Percentiles rank a stretch among this genome's conserved stretches.
phyloP scores from a whole-genome alignment of 345 rosid genomes.

The Anastatica hierochuntica region DNA sequence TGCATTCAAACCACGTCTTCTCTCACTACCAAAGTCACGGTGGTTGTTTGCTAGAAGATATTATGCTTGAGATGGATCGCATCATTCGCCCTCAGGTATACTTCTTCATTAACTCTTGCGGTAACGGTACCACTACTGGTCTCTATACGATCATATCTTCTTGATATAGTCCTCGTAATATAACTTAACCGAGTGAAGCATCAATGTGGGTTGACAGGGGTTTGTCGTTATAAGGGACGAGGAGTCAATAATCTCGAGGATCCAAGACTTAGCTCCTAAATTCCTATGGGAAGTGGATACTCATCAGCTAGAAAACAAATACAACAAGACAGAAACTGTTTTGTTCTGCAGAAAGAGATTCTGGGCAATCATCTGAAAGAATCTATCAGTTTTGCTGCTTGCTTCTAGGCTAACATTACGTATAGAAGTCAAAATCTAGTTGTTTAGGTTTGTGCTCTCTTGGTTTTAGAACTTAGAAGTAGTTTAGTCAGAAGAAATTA shows the following conservation, averaged over 20 bases:
- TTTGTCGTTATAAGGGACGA: constrained; percentile 71
- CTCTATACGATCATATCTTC: background rate
- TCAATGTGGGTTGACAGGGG: constrained; percentile 44
- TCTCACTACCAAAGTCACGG: constrained; percentile 44
- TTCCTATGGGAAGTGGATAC: constrained; percentile 73
- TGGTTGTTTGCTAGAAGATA: constrained; percentile 69
- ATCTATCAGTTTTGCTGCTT: background rate
- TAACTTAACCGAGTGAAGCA: background rate
- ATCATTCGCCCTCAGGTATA: constrained; percentile 76
- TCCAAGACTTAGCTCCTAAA: constrained; percentile 57
- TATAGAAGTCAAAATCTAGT: background rate
- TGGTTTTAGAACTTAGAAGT: background rate
- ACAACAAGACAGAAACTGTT: constrained; percentile 50
- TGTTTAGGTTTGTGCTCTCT: background rate
- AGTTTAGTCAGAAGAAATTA: no score
- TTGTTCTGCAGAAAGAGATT: constrained; percentile 75
- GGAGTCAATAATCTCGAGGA: constrained; percentile 40
- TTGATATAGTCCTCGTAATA: background rate
- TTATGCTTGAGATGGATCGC: constrained; percentile 92
- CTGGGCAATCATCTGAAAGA: constrained; percentile 49
- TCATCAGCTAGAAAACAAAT: constrained; percentile 45
- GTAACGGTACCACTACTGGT: background rate
- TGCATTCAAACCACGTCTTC: constrained; percentile 67
- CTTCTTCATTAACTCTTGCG: background rate
- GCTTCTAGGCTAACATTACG: background rate